A percentile compares a stretch with the other conserved stretches of the same genome.
Evolutionary conservation across 306 rosid genomes (phyloP).

Genomic region (Luffa acutangula): DNA sequence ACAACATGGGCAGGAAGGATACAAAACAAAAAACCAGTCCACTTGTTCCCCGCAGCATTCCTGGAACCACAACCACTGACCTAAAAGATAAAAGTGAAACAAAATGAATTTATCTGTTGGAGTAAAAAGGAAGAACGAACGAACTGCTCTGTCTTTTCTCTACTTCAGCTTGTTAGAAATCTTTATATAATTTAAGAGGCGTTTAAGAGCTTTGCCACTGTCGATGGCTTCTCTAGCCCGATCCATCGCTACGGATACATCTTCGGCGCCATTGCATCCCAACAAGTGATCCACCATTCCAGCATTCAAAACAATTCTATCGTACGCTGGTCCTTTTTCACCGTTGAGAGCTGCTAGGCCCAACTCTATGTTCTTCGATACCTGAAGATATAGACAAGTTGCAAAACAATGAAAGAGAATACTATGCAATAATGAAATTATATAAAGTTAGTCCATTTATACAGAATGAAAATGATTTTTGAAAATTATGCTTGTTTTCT

Average conservation of each 20-base stretch:
- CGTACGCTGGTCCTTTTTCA: slow-evolving; percentile 86
- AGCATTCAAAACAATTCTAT: slow-evolving; percentile 79
- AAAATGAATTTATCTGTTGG: not conserved
- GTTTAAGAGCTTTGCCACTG: slow-evolving; percentile 79
- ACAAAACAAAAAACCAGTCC: not conserved
- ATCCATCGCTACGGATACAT: slow-evolving; percentile 53
- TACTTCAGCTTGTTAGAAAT: slow-evolving; percentile 37
- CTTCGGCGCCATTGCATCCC: slow-evolving; percentile 86
- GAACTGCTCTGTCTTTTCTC: not conserved
- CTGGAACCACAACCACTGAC: not conserved
- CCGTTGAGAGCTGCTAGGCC: slow-evolving; percentile 83
- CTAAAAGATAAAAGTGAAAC: not conserved
- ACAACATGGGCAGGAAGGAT: not conserved
- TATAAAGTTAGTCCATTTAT: not conserved
- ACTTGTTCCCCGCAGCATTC: not conserved
- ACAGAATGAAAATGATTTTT: too few relatives aligned
- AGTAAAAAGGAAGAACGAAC: not conserved
- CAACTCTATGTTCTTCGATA: slow-evolving; percentile 72
- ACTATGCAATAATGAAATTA: not conserved
- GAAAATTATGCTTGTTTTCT: too few relatives aligned
- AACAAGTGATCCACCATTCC: slow-evolving; percentile 92
- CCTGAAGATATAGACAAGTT: slow-evolving; percentile 16
- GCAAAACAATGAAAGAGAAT: not conserved
- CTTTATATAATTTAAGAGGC: slow-evolving; percentile 67
- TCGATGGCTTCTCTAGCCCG: slow-evolving; percentile 93